Evolutionary conservation across 495 filamentous ascomycete genomes (phyloP), one percentile per base, ranked within the genome.

Genomic region (Gamarada debralockiae): DNA sequence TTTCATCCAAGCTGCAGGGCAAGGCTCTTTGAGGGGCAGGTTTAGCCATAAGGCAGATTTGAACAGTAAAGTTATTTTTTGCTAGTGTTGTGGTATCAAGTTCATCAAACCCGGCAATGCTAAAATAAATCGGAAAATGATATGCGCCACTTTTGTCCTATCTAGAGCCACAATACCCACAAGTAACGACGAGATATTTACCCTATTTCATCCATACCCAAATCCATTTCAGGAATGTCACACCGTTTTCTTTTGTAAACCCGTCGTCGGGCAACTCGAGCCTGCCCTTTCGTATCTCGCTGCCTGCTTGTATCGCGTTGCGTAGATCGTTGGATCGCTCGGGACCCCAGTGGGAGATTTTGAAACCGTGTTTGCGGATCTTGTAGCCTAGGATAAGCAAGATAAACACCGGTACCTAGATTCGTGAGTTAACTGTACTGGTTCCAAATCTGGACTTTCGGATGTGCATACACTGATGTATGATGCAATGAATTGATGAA

Each of bases 401-500:
- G 3, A 70, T n/a, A 27, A 70, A 70, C 0, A 62, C 61, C 2
- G 64, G 66, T 1, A 70, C 31, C 67, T 70, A 9, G 23, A 43
- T 20, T 13, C 14, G 14, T 44, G 17, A 33, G 25, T 29, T 17
- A 29, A 27, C 27, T 17, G 46, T 17, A 21, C 22, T 23, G 15
- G 9, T 12, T 42, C 15, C 3, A 27, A 46, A 25, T 29, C 3
- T 20, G 21, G n/a, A n/a, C n/a, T n/a, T n/a, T n/a, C n/a, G n/a
- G n/a, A n/a, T n/a, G n/a, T n/a, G n/a, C n/a, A n/a, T 63, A 76
- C 73, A 22, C 72, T 71, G 37, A 78, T 71, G 50, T 78, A 78
- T 6, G 69, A 70, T 14, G 71, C 68, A 15, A 76, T 57, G 52
- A 76, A 78, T 50, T 68, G 67, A 3, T 59, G 55, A 6, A 53